Conservation (phyloP, 257 asterid species). For the Jaltomata sinuosa region DNA sequence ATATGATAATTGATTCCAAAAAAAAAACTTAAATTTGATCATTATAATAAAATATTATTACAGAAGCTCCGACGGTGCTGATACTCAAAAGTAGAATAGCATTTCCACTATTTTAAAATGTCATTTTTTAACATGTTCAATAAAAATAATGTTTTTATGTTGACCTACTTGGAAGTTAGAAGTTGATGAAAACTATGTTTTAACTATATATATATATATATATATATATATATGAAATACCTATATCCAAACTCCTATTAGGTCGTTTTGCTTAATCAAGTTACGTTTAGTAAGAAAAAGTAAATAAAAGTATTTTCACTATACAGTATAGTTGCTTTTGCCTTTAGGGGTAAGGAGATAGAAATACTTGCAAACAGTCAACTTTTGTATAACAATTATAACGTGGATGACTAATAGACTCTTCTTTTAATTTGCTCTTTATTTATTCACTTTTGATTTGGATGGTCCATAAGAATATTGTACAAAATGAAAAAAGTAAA, state of each 20-base stretch:
- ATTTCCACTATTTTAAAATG: background rate
- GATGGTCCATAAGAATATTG: background rate
- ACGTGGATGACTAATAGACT: constrained; percentile 1
- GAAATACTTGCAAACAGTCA: background rate
- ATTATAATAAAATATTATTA: background rate
- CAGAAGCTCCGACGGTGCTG: background rate
- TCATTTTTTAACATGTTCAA: background rate
- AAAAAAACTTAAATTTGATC: background rate
- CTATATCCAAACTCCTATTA: background rate
- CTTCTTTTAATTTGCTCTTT: background rate
- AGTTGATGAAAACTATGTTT: background rate
- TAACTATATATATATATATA: background rate
- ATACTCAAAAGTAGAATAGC: background rate
- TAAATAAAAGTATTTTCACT: background rate
- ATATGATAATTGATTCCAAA: background rate
- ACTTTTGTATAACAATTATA: background rate
- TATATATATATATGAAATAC: background rate
- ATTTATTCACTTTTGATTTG: background rate
- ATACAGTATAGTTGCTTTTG: background rate
- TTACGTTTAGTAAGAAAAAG: background rate
- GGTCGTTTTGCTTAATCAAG: background rate
- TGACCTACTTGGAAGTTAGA: background rate
- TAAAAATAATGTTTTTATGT: background rate
- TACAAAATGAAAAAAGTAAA: background rate
- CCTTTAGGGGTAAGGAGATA: background rate